These are phyloP conservation scores for Lactarius akahatsu DNA, from an alignment of 768 basidiomycete species.

Conservation along the genomic window DNA sequence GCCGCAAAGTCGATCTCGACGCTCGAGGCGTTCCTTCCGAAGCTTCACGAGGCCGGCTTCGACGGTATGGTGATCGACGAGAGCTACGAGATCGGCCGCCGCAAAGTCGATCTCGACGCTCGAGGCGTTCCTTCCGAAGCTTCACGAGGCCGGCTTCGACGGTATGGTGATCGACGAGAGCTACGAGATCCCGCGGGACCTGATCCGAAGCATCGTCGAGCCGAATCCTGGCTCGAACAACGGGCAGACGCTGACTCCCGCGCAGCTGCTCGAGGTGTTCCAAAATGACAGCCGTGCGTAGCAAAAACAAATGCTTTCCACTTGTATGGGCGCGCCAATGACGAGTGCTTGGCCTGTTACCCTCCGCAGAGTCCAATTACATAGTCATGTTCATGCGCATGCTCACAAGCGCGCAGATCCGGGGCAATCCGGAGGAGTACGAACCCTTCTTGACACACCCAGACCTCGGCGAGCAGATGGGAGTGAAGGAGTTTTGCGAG, in stretches of 20 bases:
- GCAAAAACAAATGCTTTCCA: constrained; percentile 42
- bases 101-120: constrained; percentile 50
- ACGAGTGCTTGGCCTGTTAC: not conserved
- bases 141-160: constrained; percentile 64
- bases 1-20: constrained; percentile 50
- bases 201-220: constrained; percentile 49
- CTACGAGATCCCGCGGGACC: constrained; percentile 55
- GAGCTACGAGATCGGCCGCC: constrained; percentile 55
- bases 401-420: constrained; percentile 81
- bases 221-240: constrained; percentile 33
- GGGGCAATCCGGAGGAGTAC: constrained; percentile 58
- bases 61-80: constrained; percentile 69
- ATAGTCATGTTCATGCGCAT: constrained; percentile 81
- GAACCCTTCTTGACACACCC: constrained; percentile 75
- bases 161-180: constrained; percentile 72
- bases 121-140: constrained; percentile 46
- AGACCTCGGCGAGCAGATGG: constrained; percentile 59
- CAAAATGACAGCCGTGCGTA: constrained; percentile 37
- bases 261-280: constrained; percentile 50
- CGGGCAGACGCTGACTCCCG: constrained; percentile 37
- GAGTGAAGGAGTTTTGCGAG: constrained; percentile 67
- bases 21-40: constrained; percentile 48
- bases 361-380: constrained; percentile 56
- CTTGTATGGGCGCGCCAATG: not conserved
- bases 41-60: constrained; percentile 60